A percentile compares a stretch with the other conserved stretches of the same genome.
Conservation (phyloP, 495 filamentous ascomycete species). For the Aspergillus asperescens region DNA sequence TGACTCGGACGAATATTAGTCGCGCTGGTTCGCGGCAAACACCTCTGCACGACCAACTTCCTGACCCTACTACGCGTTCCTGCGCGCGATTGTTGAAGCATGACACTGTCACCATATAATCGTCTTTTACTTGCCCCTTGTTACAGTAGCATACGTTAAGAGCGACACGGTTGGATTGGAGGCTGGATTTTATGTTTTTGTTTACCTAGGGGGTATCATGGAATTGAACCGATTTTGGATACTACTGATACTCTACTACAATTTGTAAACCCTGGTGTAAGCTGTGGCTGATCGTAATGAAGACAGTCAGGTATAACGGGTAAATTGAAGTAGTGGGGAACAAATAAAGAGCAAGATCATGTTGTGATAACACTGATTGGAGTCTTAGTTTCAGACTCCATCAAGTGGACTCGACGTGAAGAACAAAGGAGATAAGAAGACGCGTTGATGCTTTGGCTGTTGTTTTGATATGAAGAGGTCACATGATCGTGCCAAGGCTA, state of each 20-base stretch:
- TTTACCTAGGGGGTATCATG: not conserved
- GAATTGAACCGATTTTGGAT: not conserved
- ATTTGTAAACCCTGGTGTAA: not conserved
- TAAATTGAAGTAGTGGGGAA: too few species aligned
- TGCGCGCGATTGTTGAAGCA: not conserved
- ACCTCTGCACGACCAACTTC: not conserved
- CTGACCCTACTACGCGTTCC: too few species aligned
- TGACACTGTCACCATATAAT: not conserved
- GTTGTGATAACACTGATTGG: too few species aligned
- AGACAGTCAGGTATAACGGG: too few species aligned
- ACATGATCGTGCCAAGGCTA: conserved; percentile 12
- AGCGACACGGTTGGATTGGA: not conserved
- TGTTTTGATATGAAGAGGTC: not conserved
- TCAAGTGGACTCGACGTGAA: too few species aligned
- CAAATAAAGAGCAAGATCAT: too few species aligned
- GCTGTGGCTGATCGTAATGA: not conserved
- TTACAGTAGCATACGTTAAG: not conserved
- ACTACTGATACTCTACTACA: too few species aligned
- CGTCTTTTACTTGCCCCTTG: not conserved
- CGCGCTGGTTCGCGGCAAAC: not conserved
- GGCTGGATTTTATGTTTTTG: not conserved
- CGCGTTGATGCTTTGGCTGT: too few species aligned
- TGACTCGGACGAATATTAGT: conserved; percentile 49
- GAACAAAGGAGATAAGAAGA: too few species aligned
- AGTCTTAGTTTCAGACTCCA: too few species aligned